Evolutionary conservation across 495 filamentous ascomycete genomes (phyloP), one percentile per base, ranked within the genome.

Genomic region (Filosporella fistucella): DNA sequence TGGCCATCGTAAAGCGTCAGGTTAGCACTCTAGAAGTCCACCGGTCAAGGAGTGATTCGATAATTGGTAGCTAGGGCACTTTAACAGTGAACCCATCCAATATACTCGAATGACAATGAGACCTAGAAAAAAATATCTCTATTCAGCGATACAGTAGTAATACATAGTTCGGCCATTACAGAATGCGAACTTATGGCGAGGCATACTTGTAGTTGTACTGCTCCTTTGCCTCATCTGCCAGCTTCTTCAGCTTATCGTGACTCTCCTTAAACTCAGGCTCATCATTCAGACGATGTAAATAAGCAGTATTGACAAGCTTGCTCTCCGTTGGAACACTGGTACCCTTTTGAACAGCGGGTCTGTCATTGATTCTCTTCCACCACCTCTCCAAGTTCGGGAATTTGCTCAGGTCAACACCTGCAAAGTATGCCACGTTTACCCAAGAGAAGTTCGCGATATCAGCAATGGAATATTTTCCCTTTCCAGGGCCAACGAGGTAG

Each of bases 381-480:
- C 87, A 89, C n/a, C 74, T 74, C 57, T 78, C 69, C 25, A 82
- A 58, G 29, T 73, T 66, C 2, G 87, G 86, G 67, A 93, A 94
- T 56, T 82, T 72, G 6, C 71, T 64, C 25, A 89, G 71, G 22
- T 90, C 84, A 1, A 90, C 52, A 14, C 82, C 84, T 0, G 76
- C 70, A 71, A 81, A 85, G 13, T 71, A 76, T 7, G 52, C 34
- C 1, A 36, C 29, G 59, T 49, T 29, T n/a, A 24, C 8, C 67
- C 86, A 91, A 10, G 83, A 81, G 59, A 80, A 80, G 42, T 80
- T 70, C 54, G 81, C 71, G 45, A 93, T 86, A 64, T 95, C 89
- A 0, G 86, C 89, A 41, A 93, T 87, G 34, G 81, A 84, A 64
- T 82, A 80, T 56, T 83, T 85, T 52, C 83, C 76, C 9, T 40